phyloP scores from a whole-genome alignment of 192 early-diverging fungal species.

The Coemansia sp. region DNA sequence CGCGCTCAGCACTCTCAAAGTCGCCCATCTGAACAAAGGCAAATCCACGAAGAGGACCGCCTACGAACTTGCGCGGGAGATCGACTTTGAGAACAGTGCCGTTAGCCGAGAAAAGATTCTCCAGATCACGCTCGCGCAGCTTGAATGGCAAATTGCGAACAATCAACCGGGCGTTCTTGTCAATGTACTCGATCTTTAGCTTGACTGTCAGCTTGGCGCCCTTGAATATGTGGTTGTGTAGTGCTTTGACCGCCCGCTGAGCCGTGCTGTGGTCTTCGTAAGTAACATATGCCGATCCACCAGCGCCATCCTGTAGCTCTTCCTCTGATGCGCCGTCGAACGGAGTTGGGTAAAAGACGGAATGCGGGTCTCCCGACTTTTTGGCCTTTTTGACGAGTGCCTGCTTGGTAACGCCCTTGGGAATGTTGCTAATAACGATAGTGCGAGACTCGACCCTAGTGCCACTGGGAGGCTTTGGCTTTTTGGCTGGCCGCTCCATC shows the following conservation, averaged over 20 bases:
- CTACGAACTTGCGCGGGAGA: conserved; percentile 74
- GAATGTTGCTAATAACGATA: conserved; percentile 59
- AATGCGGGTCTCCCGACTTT: conserved; percentile 59
- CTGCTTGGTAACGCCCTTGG: conserved; percentile 70
- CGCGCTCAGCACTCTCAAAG: conserved; percentile 71
- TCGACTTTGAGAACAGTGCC: conserved; percentile 75
- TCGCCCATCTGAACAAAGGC: conserved; percentile 87
- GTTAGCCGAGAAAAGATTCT: conserved; percentile 65
- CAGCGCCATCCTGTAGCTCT: conserved; percentile 50
- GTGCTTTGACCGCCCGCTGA: conserved; percentile 60
- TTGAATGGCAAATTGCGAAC: conserved; percentile 88
- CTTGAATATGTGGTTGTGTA: conserved; percentile 81
- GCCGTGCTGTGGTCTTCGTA: conserved; percentile 46
- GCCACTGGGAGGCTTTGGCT: conserved; percentile 20
- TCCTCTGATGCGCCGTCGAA: conserved; percentile 41
- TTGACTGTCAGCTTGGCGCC: conserved; percentile 61
- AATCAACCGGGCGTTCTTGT: conserved; percentile 79
- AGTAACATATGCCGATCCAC: conserved; percentile 49
- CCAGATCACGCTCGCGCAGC: conserved; percentile 67
- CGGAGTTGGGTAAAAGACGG: conserved; percentile 66
- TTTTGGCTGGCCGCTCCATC: conserved; percentile 34
- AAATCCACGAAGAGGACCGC: conserved; percentile 84
- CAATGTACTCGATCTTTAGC: conserved; percentile 52
- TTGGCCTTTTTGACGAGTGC: conserved; percentile 74
- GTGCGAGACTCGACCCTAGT: conserved; percentile 30